Evolutionary conservation across 2,329 filamentous ascomycete species (phyloP), one percentile per base, ranked within the genome.

Genomic region (Scopulariopsis brevicaulis): DNA sequence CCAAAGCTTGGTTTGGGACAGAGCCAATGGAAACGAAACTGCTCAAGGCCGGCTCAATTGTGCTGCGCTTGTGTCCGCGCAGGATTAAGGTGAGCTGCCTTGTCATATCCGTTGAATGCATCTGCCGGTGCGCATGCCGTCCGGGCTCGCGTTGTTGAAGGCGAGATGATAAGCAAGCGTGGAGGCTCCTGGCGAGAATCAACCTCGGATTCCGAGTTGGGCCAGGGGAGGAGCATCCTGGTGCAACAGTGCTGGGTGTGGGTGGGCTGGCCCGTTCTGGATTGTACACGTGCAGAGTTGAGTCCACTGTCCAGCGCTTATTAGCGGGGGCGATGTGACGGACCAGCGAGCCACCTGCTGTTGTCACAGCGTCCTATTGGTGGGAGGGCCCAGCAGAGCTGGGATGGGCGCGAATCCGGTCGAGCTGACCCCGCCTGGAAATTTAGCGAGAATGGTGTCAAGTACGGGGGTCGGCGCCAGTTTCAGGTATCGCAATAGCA

Each of bases 281-380:
- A 56, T 50, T 56, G 28, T 56, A 56, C 55, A 56, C 55, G 55
- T 25, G 55, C 32, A 56, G 55, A 46, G 32, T 56, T 56, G 40
- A 56, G 55, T 56, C 55, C 55, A 56, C 34, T 35, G 25, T 24
- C 15, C 40, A 46, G 25, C 25, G 46, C 50, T 56, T 32, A 40
- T 18, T n/a, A 35, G 55, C 25, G 55, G 43, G 46, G 28, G 43
- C 43, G 50, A 48, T 56, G 55, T 50, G 55, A 51, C 25, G 55
- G 25, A 15, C 15, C 32, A 24, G 20, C 15, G 25, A 50, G 18
- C 24, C n/a, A 24, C 46, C 20, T 24, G 22, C 50, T 56, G 28
- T 48, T 40, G n/a, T 3, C 14, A 18, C n/a, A 50, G 40, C 55
- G 43, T 56, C 55, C 55, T 25, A 56, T 56, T 56, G 55, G 55